These are phyloP conservation scores for Tolypocladium cylindrosporum DNA, from an alignment of 2,329 filamentous ascomycete species.

Conservation along the genomic window DNA sequence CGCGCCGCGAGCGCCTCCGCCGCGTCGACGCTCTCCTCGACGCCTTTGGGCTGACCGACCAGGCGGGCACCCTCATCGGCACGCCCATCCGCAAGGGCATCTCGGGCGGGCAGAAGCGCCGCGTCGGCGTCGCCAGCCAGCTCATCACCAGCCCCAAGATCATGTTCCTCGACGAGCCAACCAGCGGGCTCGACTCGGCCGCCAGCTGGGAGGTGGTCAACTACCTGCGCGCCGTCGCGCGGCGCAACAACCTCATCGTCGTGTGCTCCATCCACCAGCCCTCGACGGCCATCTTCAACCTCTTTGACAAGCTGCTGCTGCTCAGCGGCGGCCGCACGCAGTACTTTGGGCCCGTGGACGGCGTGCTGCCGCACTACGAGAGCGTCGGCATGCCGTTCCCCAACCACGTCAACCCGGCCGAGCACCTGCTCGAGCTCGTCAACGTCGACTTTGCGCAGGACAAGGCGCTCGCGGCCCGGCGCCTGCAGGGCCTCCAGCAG, in stretches of 20 bases:
- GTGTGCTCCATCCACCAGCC: slow-evolving; percentile 82
- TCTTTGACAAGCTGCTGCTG: slow-evolving; percentile 71
- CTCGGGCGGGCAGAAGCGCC: slow-evolving; percentile 74
- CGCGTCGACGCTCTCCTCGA: slow-evolving; percentile 58
- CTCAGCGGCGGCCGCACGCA: slow-evolving; percentile 61
- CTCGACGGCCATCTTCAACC: slow-evolving; percentile 65
- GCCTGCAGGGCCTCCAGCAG: slow-evolving; percentile 14
- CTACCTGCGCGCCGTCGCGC: slow-evolving; percentile 58
- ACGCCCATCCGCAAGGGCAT: slow-evolving; percentile 77
- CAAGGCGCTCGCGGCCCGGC: slow-evolving; percentile 29
- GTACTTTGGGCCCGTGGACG: slow-evolving; percentile 58
- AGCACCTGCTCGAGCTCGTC: slow-evolving; percentile 68
- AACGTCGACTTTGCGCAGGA: slow-evolving; percentile 63
- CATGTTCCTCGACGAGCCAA: slow-evolving; percentile 76
- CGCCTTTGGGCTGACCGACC: slow-evolving; percentile 62
- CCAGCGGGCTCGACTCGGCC: slow-evolving; percentile 71
- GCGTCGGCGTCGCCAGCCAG: slow-evolving; percentile 70
- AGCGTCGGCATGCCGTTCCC: slow-evolving; percentile 53
- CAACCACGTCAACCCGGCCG: slow-evolving; percentile 65
- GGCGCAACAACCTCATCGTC: slow-evolving; percentile 61
- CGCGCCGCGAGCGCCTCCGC: slow-evolving; percentile 44
- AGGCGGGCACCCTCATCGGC: slow-evolving; percentile 64
- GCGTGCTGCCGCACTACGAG: slow-evolving; percentile 54
- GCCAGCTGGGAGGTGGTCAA: slow-evolving; percentile 68
- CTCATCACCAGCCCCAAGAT: slow-evolving; percentile 74